These are phyloP conservation scores for Globisporangium yorkense DNA, from an alignment of 352 stramenopile species.

Conservation along the genomic window DNA sequence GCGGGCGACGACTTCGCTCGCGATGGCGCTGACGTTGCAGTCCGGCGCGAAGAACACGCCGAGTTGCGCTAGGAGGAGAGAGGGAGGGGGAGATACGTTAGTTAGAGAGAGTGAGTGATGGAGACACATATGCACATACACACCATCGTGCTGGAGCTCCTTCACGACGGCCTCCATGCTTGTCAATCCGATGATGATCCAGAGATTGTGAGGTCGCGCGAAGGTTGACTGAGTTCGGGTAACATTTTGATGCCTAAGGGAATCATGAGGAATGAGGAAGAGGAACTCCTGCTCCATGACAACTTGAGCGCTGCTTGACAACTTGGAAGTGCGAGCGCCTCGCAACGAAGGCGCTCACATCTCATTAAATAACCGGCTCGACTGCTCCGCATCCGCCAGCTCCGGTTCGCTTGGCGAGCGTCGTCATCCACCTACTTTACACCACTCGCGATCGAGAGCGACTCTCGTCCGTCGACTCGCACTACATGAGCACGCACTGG, in stretches of 20 bases:
- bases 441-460: background rate
- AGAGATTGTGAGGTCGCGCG: no score
- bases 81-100: background rate
- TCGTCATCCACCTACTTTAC: background rate
- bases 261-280: no score
- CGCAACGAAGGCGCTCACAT: background rate
- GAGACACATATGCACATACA: background rate
- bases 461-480: background rate
- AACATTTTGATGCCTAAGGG: no score
- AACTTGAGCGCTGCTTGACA: no score
- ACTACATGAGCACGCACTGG: constrained; percentile 24
- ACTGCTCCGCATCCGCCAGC: background rate
- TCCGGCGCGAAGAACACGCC: constrained; percentile 66
- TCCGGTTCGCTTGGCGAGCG: background rate
- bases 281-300: no score
- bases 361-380: background rate
- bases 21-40: constrained; percentile 74
- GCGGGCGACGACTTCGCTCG: constrained; percentile 64
- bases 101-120: constrained; percentile 8
- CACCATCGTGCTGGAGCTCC: constrained; percentile 73
- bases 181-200: no score
- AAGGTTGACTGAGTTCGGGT: no score
- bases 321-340: background rate
- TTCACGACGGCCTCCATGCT: constrained; percentile 44
- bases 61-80: constrained; percentile 41